Evolutionary conservation across 495 filamentous ascomycete genomes (phyloP).

Genomic region (Cercophora newfieldiana): DNA sequence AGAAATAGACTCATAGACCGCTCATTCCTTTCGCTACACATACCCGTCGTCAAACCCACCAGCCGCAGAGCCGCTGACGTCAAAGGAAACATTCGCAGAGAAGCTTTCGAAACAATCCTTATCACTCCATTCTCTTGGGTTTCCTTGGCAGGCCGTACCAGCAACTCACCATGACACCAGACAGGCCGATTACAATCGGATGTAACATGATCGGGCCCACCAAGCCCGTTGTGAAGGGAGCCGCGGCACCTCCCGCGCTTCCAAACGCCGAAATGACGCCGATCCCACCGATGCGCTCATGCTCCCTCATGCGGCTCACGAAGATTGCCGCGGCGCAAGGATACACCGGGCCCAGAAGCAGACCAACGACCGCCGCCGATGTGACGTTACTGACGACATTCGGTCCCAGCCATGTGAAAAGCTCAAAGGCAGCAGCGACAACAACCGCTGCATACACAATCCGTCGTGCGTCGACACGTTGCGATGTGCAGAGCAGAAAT

Average conservation of each 20-base stretch:
- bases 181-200: slow-evolving; percentile 67
- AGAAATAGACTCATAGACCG: slow-evolving; percentile 15
- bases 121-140: slow-evolving; percentile 56
- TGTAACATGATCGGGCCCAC: slow-evolving; percentile 74
- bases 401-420: slow-evolving; percentile 74
- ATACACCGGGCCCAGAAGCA: slow-evolving; percentile 76
- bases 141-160: slow-evolving; percentile 61
- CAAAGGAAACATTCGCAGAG: background rate
- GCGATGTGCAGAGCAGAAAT: slow-evolving; percentile 63
- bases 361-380: slow-evolving; percentile 67
- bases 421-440: slow-evolving; percentile 63
- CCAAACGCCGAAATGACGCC: slow-evolving; percentile 72
- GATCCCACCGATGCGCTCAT: slow-evolving; percentile 66
- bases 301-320: slow-evolving; percentile 58
- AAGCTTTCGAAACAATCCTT: background rate
- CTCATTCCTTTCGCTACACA: background rate
- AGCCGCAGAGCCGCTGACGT: background rate
- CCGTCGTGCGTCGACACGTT: slow-evolving; percentile 64
- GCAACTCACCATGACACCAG: slow-evolving; percentile 65
- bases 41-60: background rate
- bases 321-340: slow-evolving; percentile 71
- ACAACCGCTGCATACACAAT: slow-evolving; percentile 62
- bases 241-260: slow-evolving; percentile 70
- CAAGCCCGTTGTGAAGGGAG: slow-evolving; percentile 71
- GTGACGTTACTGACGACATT: slow-evolving; percentile 71